Evolutionary conservation across 345 rosid genomes (phyloP).

Genomic region (Populus deltoides): DNA sequence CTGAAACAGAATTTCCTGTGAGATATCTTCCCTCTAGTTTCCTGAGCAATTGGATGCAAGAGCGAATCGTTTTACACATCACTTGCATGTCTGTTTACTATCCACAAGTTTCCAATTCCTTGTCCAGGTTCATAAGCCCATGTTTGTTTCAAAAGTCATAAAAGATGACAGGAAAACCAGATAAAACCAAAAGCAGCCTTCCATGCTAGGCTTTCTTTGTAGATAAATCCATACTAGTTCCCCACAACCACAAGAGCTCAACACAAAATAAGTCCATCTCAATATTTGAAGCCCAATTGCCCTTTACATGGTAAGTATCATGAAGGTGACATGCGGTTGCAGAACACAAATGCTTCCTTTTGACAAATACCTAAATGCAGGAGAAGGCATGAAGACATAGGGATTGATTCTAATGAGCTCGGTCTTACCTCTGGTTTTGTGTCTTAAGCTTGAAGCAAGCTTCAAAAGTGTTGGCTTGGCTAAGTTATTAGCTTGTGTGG

Average conservation of each 20-base stretch:
- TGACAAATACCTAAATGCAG: not conserved
- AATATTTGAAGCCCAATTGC: too few species aligned
- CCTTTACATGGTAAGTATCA: not conserved
- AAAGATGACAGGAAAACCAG: not conserved
- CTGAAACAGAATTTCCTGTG: constrained; percentile 36
- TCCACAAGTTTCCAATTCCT: constrained; percentile 57
- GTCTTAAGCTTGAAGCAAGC: constrained; percentile 34
- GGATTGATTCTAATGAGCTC: not conserved
- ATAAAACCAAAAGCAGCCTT: not conserved
- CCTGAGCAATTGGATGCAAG: constrained; percentile 19
- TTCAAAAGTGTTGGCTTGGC: constrained; percentile 22
- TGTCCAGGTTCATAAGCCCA: constrained; percentile 42
- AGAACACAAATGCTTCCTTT: not conserved
- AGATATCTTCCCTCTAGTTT: constrained; percentile 18
- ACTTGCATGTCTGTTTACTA: constrained; percentile 59
- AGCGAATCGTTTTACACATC: constrained; percentile 59
- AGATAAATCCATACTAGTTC: too few species aligned
- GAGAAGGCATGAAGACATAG: not conserved
- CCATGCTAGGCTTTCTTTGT: too few species aligned
- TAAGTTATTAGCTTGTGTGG: too few species aligned
- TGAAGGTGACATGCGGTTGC: not conserved
- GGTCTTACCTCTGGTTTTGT: constrained; percentile 42
- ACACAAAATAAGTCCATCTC: too few species aligned
- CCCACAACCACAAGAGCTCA: not conserved
- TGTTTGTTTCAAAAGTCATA: constrained; percentile 4